phyloP scores from a whole-genome alignment of 208 protist species.

The Trypanosomatidae sp. region DNA sequence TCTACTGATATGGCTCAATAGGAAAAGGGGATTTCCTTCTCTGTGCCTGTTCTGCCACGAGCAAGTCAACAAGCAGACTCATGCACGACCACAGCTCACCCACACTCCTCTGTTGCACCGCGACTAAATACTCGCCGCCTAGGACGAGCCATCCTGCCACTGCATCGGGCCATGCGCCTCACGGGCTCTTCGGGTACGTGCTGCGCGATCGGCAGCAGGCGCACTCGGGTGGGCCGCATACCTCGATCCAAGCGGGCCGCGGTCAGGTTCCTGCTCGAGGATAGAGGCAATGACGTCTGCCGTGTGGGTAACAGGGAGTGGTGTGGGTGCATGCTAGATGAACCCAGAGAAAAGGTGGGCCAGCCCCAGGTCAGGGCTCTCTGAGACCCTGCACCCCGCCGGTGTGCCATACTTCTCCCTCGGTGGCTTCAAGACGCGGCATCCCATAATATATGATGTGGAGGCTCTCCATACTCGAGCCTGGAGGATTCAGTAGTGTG shows the following conservation, averaged over 20 bases:
- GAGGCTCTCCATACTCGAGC: too few relatives aligned
- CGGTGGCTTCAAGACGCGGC: background rate
- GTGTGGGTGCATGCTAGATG: background rate
- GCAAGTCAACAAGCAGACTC: background rate
- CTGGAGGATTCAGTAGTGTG: background rate
- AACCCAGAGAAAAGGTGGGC: background rate
- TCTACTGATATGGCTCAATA: background rate
- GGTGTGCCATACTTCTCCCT: background rate
- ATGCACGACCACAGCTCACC: background rate
- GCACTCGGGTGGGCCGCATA: background rate
- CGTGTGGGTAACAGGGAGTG: background rate
- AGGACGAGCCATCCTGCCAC: background rate
- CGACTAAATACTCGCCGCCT: background rate
- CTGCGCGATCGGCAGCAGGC: background rate
- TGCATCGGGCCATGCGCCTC: background rate
- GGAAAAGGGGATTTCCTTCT: background rate
- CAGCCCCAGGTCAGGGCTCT: background rate
- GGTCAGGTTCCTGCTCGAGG: background rate
- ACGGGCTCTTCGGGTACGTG: background rate
- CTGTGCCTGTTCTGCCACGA: background rate
- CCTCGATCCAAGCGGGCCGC: background rate
- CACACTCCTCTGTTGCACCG: background rate
- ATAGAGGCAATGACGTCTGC: background rate
- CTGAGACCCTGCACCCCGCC: background rate
- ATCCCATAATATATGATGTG: background rate